A percentile compares a stretch with the other conserved stretches of the same genome.
Conservation (phyloP, 805 yeast genomes). For the Pichia paraexigua region DNA sequence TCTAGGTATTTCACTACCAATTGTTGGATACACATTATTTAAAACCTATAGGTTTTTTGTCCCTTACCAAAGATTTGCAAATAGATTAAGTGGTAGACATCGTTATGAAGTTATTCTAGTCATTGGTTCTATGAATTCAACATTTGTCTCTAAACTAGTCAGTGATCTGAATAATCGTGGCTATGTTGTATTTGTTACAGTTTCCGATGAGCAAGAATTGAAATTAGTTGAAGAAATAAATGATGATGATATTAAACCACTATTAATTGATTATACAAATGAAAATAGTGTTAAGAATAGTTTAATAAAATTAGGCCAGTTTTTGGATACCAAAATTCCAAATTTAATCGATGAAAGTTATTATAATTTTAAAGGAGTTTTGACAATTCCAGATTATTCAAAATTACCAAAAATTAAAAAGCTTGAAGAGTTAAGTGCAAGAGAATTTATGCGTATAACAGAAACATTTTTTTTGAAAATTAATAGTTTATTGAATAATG, state of each 20-base stretch:
- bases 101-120: slow-evolving; percentile 67
- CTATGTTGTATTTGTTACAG: slow-evolving; percentile 70
- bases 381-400: slow-evolving; percentile 56
- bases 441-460: slow-evolving; percentile 23
- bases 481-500: slow-evolving; percentile 23
- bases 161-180: slow-evolving; percentile 73
- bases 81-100: slow-evolving; percentile 58
- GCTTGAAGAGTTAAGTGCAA: slow-evolving; percentile 21
- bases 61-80: slow-evolving; percentile 42
- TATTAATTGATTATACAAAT: slow-evolving; percentile 43
- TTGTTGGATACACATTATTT: slow-evolving; percentile 4
- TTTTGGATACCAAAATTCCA: slow-evolving; percentile 33
- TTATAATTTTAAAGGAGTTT: slow-evolving; percentile 53
- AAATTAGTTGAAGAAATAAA: slow-evolving; percentile 48
- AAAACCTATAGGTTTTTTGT: slow-evolving; percentile 3
- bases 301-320: slow-evolving; percentile 39
- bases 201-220: slow-evolving; percentile 52
- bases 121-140: slow-evolving; percentile 72
- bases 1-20: slow-evolving; percentile 7
- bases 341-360: slow-evolving; percentile 45
- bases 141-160: slow-evolving; percentile 60
- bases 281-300: slow-evolving; percentile 37
- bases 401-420: slow-evolving; percentile 26
- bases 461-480: slow-evolving; percentile 21
- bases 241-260: slow-evolving; percentile 60